Evolutionary conservation across 805 yeast genomes (phyloP).

Genomic region (Phaffomyces thermotolerans): DNA sequence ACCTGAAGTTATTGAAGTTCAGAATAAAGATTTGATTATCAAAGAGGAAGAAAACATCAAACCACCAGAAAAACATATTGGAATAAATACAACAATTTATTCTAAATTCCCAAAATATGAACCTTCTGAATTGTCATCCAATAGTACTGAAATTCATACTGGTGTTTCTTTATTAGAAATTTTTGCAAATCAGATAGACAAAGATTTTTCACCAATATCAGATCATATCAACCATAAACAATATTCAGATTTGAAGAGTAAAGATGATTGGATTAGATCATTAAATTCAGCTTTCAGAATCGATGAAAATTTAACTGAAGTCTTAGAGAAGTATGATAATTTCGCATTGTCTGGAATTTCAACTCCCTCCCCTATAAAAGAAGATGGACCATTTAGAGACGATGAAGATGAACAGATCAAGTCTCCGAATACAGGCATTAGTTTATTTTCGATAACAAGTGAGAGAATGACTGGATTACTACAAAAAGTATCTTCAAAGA

Average conservation of each 20-base stretch:
- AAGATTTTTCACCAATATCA: slow-evolving; percentile 2
- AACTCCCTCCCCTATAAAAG: not conserved
- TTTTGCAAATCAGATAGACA: slow-evolving; percentile 3
- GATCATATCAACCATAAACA: not conserved
- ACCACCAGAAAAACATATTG: not conserved
- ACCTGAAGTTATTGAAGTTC: not conserved
- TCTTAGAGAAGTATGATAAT: slow-evolving; percentile 5
- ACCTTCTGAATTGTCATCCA: not conserved
- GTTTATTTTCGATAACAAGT: slow-evolving; percentile 6
- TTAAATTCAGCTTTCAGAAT: slow-evolving; percentile 15
- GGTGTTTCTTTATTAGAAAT: slow-evolving; percentile 7
- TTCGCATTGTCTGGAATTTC: not conserved
- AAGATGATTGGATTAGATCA: slow-evolving; percentile 13
- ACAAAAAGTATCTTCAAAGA: slow-evolving; percentile 5
- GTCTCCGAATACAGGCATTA: slow-evolving; percentile 4
- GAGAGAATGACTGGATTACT: slow-evolving; percentile 8
- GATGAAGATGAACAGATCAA: not conserved
- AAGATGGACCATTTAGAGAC: not conserved
- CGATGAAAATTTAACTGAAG: slow-evolving; percentile 13
- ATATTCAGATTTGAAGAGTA: slow-evolving; percentile 1
- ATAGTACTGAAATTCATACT: slow-evolving; percentile 1
- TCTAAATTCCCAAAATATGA: not conserved
- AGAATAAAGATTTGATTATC: not conserved
- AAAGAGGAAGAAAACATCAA: not conserved
- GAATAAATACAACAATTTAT: not conserved